Percentiles rank a stretch among this genome's conserved stretches.
Conservation (phyloP, 1,284 basidiomycete genomes). For the Volvariella surrecta region DNA sequence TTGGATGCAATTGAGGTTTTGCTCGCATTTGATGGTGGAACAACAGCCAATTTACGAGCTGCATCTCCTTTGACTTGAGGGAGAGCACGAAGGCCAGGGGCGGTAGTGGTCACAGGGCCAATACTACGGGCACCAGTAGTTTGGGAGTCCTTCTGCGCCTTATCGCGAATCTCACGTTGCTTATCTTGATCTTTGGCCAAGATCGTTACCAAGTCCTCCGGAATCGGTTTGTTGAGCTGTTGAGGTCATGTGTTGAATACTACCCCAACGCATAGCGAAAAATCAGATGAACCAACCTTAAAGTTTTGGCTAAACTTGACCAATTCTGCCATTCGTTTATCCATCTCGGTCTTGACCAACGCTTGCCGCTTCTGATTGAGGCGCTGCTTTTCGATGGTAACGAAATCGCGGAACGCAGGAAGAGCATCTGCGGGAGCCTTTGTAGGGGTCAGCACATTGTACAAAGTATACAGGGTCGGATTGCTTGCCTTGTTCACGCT, state of each 20-base stretch:
- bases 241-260: conserved; percentile 7
- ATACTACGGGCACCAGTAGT: conserved; percentile 60
- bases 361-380: conserved; percentile 87
- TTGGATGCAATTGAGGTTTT: conserved; percentile 12
- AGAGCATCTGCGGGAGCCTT: conserved; percentile 62
- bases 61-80: conserved; percentile 23
- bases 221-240: conserved; percentile 88
- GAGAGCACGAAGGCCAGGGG: conserved; percentile 25
- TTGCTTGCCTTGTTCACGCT: conserved; percentile 9
- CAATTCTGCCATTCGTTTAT: conserved; percentile 85
- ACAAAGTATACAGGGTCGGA: not conserved
- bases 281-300: conserved; percentile 51
- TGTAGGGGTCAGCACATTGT: not conserved
- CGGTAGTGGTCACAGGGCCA: conserved; percentile 36
- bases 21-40: conserved; percentile 8
- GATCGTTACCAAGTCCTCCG: conserved; percentile 89
- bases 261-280: conserved; percentile 5
- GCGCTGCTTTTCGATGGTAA: conserved; percentile 82
- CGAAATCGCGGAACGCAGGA: conserved; percentile 83
- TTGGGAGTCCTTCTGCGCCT: conserved; percentile 58
- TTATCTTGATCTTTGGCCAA: conserved; percentile 86
- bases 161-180: conserved; percentile 77
- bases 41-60: conserved; percentile 14
- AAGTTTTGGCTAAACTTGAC: conserved; percentile 90
- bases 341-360: conserved; percentile 88